Base-by-base conservation (phyloP, 169 alveolate species). In the Plasmodium cynomolgi region DNA sequence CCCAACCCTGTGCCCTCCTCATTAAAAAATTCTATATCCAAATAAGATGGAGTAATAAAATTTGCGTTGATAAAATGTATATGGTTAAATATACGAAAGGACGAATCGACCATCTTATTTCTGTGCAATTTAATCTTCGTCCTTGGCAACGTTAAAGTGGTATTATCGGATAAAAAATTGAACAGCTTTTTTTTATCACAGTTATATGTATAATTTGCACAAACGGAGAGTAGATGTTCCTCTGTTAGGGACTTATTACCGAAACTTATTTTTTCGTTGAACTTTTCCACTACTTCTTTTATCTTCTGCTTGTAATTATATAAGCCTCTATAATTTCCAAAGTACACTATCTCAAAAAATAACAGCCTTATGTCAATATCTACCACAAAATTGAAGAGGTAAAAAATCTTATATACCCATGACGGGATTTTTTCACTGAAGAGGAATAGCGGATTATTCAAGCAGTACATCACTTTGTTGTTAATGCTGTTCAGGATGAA, bases 1-100 rank as follows among this genome's bases (percentile, higher is more conserved):
- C 97, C 97, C 8, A 96, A 71, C 29, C 97, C 97, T 17, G 93
- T 90, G 7, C 97, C 97, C n/a, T 84, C 96, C 82, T 96, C 97
- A 72, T 93, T 92, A 56, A 93, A 91, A 82, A 91, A 91, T 73
- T 91, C 95, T 1, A 91, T 91, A 72, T 91, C 95, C 41, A 91
- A 82, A 91, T 44, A 91, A 0, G 95, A 73, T 1, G 95, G 95
- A 4, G 95, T 91, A 20, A 83, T 73, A 81, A 81, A 73, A 73
- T 91, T 77, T n/a, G 95, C 81, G 73, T 83, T 81, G 31, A 91
- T 91, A 91, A 47, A 81, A 91, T 91, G 95, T 39, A 91, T 72
- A 91, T 91, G 95, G 39, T 91, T 91, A 91, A 91, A 91, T 9
- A 91, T 91, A 31, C 95, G 91, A 33, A 82, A 91, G 11, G 95